Evolutionary conservation across 2,329 filamentous ascomycete species (phyloP).

Genomic region (Penicillium janthinellum): DNA sequence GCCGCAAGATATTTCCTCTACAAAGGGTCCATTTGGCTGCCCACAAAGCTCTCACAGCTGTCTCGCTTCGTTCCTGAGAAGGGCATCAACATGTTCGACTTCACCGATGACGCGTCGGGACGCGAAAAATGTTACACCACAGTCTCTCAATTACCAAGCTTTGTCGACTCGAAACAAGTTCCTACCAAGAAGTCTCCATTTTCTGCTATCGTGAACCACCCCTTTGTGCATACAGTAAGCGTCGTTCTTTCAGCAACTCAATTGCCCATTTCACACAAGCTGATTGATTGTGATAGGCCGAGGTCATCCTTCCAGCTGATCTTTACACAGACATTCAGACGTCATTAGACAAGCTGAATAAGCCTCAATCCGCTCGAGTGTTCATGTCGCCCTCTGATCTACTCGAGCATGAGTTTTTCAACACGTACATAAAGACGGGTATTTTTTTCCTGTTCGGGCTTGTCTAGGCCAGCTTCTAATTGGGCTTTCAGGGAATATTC

Average conservation of each 20-base stretch:
- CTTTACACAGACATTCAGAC: slow-evolving; percentile 57
- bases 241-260: neutral
- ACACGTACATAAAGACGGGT: slow-evolving; percentile 81
- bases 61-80: neutral
- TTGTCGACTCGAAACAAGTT: slow-evolving; percentile 70
- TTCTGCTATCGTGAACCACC: slow-evolving; percentile 64
- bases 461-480: neutral
- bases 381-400: slow-evolving; percentile 73
- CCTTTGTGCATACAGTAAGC: slow-evolving; percentile 68
- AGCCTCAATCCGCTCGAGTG: slow-evolving; percentile 64
- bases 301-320: slow-evolving; percentile 72
- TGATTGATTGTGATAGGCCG: slow-evolving; percentile 53
- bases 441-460: slow-evolving; percentile 11
- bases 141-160: slow-evolving; percentile 64
- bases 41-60: neutral
- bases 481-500: slow-evolving; percentile 63
- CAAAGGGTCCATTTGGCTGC: neutral
- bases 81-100: slow-evolving; percentile 44
- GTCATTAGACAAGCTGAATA: slow-evolving; percentile 52
- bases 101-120: slow-evolving; percentile 41
- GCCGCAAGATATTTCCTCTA: neutral
- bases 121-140: slow-evolving; percentile 72
- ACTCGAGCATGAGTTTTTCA: slow-evolving; percentile 75
- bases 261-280: neutral
- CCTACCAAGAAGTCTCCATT: slow-evolving; percentile 78